Base-by-base conservation (phyloP, 306 rosid genomes). In the Prunus dulcis region DNA sequence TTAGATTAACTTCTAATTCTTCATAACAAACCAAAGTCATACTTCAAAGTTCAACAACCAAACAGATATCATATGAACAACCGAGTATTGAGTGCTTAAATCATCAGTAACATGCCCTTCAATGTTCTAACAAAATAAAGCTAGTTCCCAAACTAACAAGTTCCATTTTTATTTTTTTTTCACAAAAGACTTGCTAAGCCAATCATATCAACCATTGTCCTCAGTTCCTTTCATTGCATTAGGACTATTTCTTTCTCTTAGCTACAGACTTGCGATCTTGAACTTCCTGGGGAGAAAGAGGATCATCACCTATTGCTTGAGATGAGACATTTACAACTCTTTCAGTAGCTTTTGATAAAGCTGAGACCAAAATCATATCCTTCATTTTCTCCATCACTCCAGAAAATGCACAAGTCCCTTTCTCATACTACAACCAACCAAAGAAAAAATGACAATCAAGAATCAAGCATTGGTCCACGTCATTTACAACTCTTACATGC, bases 381-480 rank as follows among this genome's bases (percentile, higher is more conserved):
- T 89, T 93, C 83, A 86, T 13, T 64, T 82, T 91, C 56, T 69
- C 86, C 88, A 83, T 52, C 60, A 73, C 74, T 62, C 82, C 92
- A 49, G 79, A 17, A 51, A 82, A 72, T 41, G 53, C 76, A 27
- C 19, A 69, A 46, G 30, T 77, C 75, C 89, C 86, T 47, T 74
- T 87, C 86, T 91, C 90, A 64, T 64, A 87, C 98, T 93, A 45
- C 86, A 82, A 18, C 71, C 73, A 76, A 78, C 62, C 52, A 78
- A 19, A 28, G 60, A 15, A 68, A 52, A 18, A 22, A 49, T 9
- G 62, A 46, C 66, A 45, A 52, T 4, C 15, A 47, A 28, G 28
- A 32, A 52, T 12, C 12, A 71, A 52, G 55, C n/a, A 32, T n/a
- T 20, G 63, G 17, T 27, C 14, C 19, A 19, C 60, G 2, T 7